Conservation (phyloP, 331 rosid genomes). For the Malus hybrid region DNA sequence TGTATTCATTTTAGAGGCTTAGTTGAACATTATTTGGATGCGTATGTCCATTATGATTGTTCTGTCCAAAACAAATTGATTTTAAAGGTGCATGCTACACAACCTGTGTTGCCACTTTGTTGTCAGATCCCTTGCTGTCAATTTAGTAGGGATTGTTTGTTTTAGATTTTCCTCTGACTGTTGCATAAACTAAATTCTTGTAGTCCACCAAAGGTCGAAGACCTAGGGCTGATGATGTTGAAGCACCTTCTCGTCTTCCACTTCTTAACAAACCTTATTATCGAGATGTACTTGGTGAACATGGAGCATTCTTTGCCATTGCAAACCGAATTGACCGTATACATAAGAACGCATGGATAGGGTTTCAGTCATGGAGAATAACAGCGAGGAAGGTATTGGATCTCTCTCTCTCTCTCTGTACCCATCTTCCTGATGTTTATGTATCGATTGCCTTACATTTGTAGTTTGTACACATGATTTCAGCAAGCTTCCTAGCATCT, state of each 20-base stretch:
- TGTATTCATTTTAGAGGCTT: not conserved
- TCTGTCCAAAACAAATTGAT: not conserved
- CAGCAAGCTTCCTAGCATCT: not conserved
- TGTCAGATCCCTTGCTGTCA: not conserved
- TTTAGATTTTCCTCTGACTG: not conserved
- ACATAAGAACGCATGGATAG: constrained; percentile 96
- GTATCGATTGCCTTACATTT: not conserved
- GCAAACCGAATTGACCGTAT: constrained; percentile 80
- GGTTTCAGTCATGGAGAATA: constrained; percentile 98
- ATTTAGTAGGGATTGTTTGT: not conserved
- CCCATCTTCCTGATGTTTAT: not conserved
- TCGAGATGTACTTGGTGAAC: constrained; percentile 73
- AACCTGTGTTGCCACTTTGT: not conserved
- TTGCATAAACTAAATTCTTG: constrained; percentile 24
- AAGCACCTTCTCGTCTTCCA: constrained; percentile 87
- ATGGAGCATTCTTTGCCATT: constrained; percentile 87
- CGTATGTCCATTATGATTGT: not conserved
- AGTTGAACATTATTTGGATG: not conserved
- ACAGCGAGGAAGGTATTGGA: constrained; percentile 76
- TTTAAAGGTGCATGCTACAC: not conserved
- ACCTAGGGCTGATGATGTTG: constrained; percentile 70
- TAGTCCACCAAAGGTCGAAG: constrained; percentile 94
- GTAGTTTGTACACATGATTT: not conserved
- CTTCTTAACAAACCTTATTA: constrained; percentile 67
- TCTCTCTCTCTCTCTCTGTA: not conserved